Percentiles rank a stretch among this genome's conserved stretches.
These are phyloP conservation scores for Monosporascus sp. DNA, from an alignment of 2,329 filamentous ascomycete species.

Conservation along the genomic window DNA sequence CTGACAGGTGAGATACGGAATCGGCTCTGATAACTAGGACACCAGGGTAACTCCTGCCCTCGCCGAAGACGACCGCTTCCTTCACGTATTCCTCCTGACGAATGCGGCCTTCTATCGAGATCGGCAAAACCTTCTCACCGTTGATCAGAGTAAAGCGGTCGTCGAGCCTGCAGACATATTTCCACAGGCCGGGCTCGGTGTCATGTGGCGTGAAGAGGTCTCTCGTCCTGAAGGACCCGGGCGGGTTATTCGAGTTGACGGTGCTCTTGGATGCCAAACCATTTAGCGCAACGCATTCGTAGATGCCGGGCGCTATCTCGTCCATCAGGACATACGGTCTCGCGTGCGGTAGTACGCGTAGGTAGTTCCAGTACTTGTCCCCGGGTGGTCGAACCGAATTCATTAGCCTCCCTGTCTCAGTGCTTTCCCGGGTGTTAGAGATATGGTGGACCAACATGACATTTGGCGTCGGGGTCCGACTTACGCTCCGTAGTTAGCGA, in stretches of 20 bases:
- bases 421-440: constrained; percentile 27
- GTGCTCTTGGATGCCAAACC: constrained; percentile 26
- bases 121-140: constrained; percentile 42
- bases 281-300: constrained; percentile 26
- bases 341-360: constrained; percentile 35
- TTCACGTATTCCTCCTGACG: constrained; percentile 45
- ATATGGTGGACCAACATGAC: background rate
- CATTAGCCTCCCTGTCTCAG: constrained; percentile 53
- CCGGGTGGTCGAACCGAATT: constrained; percentile 43
- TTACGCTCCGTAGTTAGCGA: constrained; percentile 44
- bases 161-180: constrained; percentile 39
- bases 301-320: constrained; percentile 25
- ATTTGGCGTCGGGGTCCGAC: constrained; percentile 9
- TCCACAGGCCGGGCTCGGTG: constrained; percentile 35
- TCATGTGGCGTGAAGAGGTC: constrained; percentile 40
- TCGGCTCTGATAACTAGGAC: constrained; percentile 47
- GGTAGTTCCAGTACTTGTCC: constrained; percentile 52
- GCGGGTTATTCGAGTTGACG: constrained; percentile 36
- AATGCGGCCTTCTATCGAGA: constrained; percentile 47
- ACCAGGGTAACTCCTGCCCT: constrained; percentile 45
- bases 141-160: constrained; percentile 41
- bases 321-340: constrained; percentile 34
- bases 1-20: constrained; percentile 32
- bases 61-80: constrained; percentile 54
- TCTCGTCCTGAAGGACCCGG: constrained; percentile 37